Evolutionary conservation across 495 filamentous ascomycete species (phyloP).

Genomic region (Penicillium paradoxum): DNA sequence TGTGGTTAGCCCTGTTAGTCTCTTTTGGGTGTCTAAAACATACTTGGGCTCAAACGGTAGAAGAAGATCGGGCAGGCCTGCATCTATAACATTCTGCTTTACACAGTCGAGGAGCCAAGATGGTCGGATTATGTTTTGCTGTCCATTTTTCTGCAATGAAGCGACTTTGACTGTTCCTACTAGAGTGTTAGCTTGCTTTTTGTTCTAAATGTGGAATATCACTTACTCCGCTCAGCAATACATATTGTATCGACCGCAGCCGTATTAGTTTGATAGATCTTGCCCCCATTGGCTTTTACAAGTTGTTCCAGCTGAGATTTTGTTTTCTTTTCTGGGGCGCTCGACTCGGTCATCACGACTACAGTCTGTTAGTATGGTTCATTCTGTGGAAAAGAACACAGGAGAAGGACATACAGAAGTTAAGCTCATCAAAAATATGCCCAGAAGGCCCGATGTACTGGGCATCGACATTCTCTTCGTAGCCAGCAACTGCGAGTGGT

Average conservation of each 20-base stretch:
- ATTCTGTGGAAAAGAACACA: not conserved
- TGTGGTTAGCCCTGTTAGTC: not conserved
- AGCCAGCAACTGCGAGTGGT: constrained; percentile 65
- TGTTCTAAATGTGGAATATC: not conserved
- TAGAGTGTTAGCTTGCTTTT: constrained; percentile 11
- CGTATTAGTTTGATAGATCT: constrained; percentile 66
- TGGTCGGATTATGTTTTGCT: constrained; percentile 67
- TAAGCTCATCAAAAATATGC: constrained; percentile 66
- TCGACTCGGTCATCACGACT: constrained; percentile 60
- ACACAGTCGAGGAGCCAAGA: constrained; percentile 84
- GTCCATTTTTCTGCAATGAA: constrained; percentile 65
- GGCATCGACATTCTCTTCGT: constrained; percentile 45
- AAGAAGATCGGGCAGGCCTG: constrained; percentile 49
- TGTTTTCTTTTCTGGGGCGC: constrained; percentile 55
- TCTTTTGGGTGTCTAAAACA: constrained; percentile 17
- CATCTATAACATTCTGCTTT: constrained; percentile 59
- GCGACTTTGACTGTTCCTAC: constrained; percentile 76
- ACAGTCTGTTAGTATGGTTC: constrained; percentile 11
- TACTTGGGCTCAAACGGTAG: constrained; percentile 68
- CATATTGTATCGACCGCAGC: constrained; percentile 57
- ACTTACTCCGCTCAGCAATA: constrained; percentile 70
- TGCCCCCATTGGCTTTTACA: constrained; percentile 85
- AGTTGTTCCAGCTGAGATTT: constrained; percentile 82
- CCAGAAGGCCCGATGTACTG: constrained; percentile 54
- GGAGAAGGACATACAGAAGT: constrained; percentile 57